Percentiles rank a stretch among this genome's conserved stretches.
These are phyloP conservation scores for Suillus plorans DNA, from an alignment of 768 basidiomycete genomes.

Conservation along the genomic window DNA sequence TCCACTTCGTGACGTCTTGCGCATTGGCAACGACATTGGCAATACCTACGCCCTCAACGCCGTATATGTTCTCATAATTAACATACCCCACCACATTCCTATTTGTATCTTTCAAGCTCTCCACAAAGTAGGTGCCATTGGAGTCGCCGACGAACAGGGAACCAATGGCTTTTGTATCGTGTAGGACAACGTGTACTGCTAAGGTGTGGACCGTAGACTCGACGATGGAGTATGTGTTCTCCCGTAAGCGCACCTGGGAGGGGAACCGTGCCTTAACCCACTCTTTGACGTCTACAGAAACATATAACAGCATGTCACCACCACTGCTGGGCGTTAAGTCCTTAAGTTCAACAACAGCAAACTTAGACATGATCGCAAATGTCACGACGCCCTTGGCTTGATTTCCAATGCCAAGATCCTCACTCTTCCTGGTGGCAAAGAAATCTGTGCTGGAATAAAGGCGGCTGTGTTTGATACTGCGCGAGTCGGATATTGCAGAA, in stretches of 20 bases:
- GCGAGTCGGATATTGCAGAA: conserved; percentile 38
- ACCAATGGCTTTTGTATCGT: conserved; percentile 52
- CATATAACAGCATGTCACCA: conserved; percentile 83
- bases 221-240: conserved; percentile 95
- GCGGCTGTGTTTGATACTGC: conserved; percentile 54
- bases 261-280: conserved; percentile 94
- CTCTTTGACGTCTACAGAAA: conserved; percentile 74
- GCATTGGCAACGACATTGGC: conserved; percentile 87
- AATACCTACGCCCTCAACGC: conserved; percentile 88
- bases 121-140: conserved; percentile 92
- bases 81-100: conserved; percentile 85
- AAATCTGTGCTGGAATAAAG: conserved; percentile 87
- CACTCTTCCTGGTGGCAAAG: conserved; percentile 63
- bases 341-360: conserved; percentile 81
- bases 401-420: conserved; percentile 87
- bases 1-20: conserved; percentile 74
- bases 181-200: conserved; percentile 88
- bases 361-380: conserved; percentile 90
- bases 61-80: conserved; percentile 86
- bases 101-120: conserved; percentile 90
- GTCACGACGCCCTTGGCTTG: conserved; percentile 85
- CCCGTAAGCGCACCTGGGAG: conserved; percentile 69
- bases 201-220: conserved; percentile 93
- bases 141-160: conserved; percentile 88
- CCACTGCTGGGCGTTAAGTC: conserved; percentile 53